Evolutionary conservation across 371 early-diverging fungal species (phyloP), one percentile per base, ranked within the genome.

Genomic region (Gilbertella persicaria): DNA sequence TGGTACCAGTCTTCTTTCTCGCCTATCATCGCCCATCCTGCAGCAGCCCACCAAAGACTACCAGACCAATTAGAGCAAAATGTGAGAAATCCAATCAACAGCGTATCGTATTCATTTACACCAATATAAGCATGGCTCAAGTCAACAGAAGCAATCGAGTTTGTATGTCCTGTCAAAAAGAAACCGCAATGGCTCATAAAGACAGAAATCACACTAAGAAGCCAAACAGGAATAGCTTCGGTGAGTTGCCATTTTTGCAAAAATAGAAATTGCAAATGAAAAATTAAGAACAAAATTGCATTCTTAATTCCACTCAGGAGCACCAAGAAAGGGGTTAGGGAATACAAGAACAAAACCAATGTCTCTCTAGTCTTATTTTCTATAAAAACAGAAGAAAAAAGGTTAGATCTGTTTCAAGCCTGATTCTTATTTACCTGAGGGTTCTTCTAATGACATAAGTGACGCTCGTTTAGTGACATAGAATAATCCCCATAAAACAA

Each of bases 101-200:
- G 40, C 13, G 84, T 76, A 53, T 82, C 71, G 60, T 88, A 90
- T 20, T 79, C 75, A 20, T 79, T 67, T 17, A 92, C 79, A 14
- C 92, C 92, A 17, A 87, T 79, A 57, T 91, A 92, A 0, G 91
- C 86, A 56, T 85, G 85, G 53, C 88, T 86, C 23, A 92, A 67
- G 46, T 92, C 92, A 4, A 91, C 71, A 7, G 91, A 85, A 0
- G 91, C 85, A 10, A 92, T 80, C 9, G 91, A 86, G 55, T 92
- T 92, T 0, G 87, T 82, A 66, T 88, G 91, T 10, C 91, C 92
- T 16, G 86, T 77, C 17, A 78, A 54, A 54, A 85, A 91, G 52
- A 91, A 91, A 14, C 88, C 79, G 0, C 74, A 55, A 33, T 83
- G 68, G 35, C 71, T 61, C 53, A 86, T 40, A 41, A 62, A 67